Conservation (phyloP, 768 basidiomycete genomes). For the Collybiopsis confluens region DNA sequence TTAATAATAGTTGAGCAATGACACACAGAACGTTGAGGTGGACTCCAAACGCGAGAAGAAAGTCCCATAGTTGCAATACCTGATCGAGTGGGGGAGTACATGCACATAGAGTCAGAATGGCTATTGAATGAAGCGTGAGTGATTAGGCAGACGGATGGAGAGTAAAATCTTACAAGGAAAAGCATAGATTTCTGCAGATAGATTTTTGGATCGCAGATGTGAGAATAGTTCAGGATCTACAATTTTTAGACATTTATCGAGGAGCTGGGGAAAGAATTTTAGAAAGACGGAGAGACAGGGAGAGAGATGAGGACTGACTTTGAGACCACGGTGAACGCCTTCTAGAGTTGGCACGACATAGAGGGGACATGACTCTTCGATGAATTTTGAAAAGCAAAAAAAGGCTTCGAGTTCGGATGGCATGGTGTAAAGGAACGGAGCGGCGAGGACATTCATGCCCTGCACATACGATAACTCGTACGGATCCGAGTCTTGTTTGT, state of each 20-base stretch:
- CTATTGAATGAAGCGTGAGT: conserved; percentile 32
- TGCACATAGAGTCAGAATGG: conserved; percentile 91
- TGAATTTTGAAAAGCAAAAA: conserved; percentile 93
- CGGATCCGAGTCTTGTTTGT: conserved; percentile 72
- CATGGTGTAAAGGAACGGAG: conserved; percentile 96
- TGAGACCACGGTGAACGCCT: conserved; percentile 92
- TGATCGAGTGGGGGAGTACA: conserved; percentile 96
- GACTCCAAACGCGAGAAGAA: conserved; percentile 92
- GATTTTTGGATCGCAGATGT: conserved; percentile 82
- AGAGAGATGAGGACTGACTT: conserved; percentile 47
- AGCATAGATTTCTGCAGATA: conserved; percentile 94
- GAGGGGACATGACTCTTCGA: conserved; percentile 91
- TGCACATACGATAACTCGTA: conserved; percentile 95
- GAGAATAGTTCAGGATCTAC: conserved; percentile 84
- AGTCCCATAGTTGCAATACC: conserved; percentile 95
- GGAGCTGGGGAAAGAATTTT: conserved; percentile 48
- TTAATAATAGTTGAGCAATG: conserved; percentile 89
- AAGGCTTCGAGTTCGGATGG: conserved; percentile 98
- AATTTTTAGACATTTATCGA: conserved; percentile 88
- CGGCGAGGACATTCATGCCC: conserved; percentile 98
- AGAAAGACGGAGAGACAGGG: background rate
- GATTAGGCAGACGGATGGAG: background rate
- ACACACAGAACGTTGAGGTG: conserved; percentile 97
- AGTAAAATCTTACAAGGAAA: conserved; percentile 73
- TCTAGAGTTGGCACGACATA: conserved; percentile 96